Conservation (phyloP, 805 yeast species). For the Priceomyces castillae region DNA sequence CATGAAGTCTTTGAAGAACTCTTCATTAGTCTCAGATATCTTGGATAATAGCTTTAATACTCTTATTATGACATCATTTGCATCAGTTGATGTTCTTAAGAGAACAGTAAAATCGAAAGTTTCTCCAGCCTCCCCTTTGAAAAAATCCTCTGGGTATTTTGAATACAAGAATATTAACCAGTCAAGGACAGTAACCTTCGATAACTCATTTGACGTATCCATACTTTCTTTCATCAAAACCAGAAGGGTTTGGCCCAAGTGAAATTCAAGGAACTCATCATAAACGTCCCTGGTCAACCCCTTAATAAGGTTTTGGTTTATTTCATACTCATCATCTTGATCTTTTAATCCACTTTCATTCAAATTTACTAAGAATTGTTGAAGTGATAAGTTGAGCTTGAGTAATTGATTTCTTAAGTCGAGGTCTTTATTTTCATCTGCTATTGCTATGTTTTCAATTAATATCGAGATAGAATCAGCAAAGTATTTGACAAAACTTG, state of each 20-base stretch:
- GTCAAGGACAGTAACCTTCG: constrained; percentile 80
- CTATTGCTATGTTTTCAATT: constrained; percentile 40
- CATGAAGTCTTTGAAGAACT: constrained; percentile 73
- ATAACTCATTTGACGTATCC: constrained; percentile 56
- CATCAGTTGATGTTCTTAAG: constrained; percentile 63
- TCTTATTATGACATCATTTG: constrained; percentile 72
- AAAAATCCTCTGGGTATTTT: constrained; percentile 45
- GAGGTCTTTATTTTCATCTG: constrained; percentile 35
- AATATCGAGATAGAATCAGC: constrained; percentile 73
- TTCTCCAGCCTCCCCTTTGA: constrained; percentile 18
- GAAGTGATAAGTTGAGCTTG: constrained; percentile 33
- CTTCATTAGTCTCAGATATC: constrained; percentile 72
- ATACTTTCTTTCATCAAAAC: constrained; percentile 64
- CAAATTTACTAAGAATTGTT: constrained; percentile 30
- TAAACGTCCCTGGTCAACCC: constrained; percentile 40
- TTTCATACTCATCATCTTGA: constrained; percentile 21
- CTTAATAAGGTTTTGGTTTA: constrained; percentile 37
- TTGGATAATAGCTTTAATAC: constrained; percentile 71
- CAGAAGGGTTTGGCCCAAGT: constrained; percentile 54
- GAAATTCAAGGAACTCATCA: constrained; percentile 40
- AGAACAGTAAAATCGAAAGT: constrained; percentile 65
- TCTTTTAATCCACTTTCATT: constrained; percentile 18
- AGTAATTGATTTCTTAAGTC: constrained; percentile 37
- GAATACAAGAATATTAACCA: constrained; percentile 85
- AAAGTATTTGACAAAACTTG: constrained; percentile 67